These are phyloP conservation scores for Ampelomyces quisqualis DNA, from an alignment of 2,329 filamentous ascomycete genomes.

Conservation along the genomic window DNA sequence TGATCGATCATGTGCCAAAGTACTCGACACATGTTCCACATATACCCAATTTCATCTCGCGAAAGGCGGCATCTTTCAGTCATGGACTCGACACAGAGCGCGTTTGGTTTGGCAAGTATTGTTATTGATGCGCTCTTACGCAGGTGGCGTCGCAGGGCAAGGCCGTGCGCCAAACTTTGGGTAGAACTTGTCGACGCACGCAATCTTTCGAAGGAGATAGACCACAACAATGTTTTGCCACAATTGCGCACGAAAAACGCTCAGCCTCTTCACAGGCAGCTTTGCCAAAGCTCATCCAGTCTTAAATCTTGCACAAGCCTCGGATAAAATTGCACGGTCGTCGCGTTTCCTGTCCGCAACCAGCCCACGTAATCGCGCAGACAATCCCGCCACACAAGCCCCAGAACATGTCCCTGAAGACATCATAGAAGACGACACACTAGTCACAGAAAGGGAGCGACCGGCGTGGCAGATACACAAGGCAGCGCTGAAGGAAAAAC, in stretches of 20 bases:
- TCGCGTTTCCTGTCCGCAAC: constrained; percentile 22
- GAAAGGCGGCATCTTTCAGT: background rate
- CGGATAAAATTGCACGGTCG: constrained; percentile 5
- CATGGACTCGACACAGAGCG: background rate
- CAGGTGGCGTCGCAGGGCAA: background rate
- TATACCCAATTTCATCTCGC: too few species aligned
- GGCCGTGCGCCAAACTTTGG: constrained; percentile 17
- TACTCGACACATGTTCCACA: too few species aligned
- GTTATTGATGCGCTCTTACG: too few species aligned
- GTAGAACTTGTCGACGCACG: constrained; percentile 6
- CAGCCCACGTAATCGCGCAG: too few species aligned
- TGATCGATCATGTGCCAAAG: too few species aligned
- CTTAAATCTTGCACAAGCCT: too few species aligned
- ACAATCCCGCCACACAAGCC: background rate
- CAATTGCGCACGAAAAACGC: constrained; percentile 24
- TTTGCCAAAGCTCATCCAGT: constrained; percentile 10
- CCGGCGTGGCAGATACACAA: constrained; percentile 77
- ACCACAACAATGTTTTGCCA: constrained; percentile 31
- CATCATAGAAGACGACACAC: constrained; percentile 4
- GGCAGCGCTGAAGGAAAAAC: constrained; percentile 71
- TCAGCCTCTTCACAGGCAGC: constrained; percentile 23
- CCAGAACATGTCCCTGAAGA: constrained; percentile 5
- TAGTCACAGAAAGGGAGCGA: constrained; percentile 8
- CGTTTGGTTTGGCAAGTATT: too few species aligned
- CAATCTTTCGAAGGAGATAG: constrained; percentile 1